Base-by-base conservation (phyloP, 2,329 filamentous ascomycete species). In the Penicillium thymicola region DNA sequence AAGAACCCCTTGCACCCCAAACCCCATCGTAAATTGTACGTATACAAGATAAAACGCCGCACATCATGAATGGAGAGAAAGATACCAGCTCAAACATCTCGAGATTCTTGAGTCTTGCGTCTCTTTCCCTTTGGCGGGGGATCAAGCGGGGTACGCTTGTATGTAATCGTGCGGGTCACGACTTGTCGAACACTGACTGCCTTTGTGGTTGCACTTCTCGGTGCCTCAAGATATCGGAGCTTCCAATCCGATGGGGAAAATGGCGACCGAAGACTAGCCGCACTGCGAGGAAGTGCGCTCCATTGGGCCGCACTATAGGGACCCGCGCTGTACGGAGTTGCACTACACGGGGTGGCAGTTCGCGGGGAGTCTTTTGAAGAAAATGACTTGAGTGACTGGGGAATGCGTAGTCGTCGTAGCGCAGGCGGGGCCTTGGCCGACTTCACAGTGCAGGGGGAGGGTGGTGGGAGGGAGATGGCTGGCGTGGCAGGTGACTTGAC, bases 41-140 rank as follows among this genome's bases (percentile, higher is more conserved):
- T 47, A 36, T 23, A 47, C 44, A 47, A 47, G 30, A 32, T 34
- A 36, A 32, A 30, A 27, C 14, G 16, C 23, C 2, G 16, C 25
- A n/a, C 4, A 43, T 43, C 0, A 36, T 5, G 44, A 47, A 47
- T 23, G 14, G 30, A 34, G 28, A 25, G 21, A 2, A 23, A 47
- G 27, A 47, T 47, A 36, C 45, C 45, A 47, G 30, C 14, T 50
- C 37, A 50, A 32, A 11, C 18, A 21, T 50, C 48, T 23, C 30
- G 30, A 32, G 11, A 32, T 32, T 32, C 30, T 32, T 32, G 30
- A 32, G 30, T 32, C 30, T 90, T 95, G 78, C 92, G 88, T 78
- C 92, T 86, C 83, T 97, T 97, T 62, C 92, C 92, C 74, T 92
- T 92, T 8, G 92, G 93, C 37, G 92, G 91, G 25, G 92, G 90